phyloP scores from a whole-genome alignment of 352 stramenopile species.

The Pythium myriotylum region DNA sequence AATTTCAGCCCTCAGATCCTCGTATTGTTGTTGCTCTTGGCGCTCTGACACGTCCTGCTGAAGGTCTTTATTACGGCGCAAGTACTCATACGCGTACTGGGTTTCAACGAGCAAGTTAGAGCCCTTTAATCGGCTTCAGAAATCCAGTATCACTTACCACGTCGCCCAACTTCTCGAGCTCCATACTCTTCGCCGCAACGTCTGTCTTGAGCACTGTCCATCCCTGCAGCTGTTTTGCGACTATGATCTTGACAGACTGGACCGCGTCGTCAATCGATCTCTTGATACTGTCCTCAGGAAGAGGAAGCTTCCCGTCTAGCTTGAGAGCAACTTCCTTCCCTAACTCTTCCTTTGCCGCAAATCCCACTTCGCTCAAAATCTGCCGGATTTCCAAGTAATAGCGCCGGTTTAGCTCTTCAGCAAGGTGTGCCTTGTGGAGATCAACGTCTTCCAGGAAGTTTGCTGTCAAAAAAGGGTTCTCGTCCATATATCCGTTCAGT shows the following conservation, averaged over 20 bases:
- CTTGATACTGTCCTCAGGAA: conserved; percentile 71
- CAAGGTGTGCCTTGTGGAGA: conserved; percentile 61
- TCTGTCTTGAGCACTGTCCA: conserved; percentile 77
- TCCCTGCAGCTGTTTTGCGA: conserved; percentile 61
- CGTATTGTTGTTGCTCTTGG: conserved; percentile 65
- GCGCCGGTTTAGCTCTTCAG: conserved; percentile 67
- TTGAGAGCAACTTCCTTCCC: conserved; percentile 56
- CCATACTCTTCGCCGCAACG: conserved; percentile 56
- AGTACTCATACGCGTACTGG: conserved; percentile 71
- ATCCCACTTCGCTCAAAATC: conserved; percentile 72
- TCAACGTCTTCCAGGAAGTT: conserved; percentile 61
- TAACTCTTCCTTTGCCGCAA: conserved; percentile 60
- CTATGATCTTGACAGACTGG: conserved; percentile 48
- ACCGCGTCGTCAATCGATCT: conserved; percentile 55
- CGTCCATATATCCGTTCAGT: conserved; percentile 30
- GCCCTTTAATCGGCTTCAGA: too few relatives aligned
- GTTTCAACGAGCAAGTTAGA: background rate
- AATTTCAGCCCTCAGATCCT: conserved; percentile 56
- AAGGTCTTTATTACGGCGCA: conserved; percentile 66
- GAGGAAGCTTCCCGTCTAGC: conserved; percentile 72
- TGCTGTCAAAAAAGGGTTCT: conserved; percentile 39
- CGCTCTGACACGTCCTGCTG: conserved; percentile 57
- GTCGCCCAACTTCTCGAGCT: conserved; percentile 77
- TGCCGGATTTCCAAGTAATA: conserved; percentile 82
- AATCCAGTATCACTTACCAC: conserved; percentile 43